Percentiles rank a stretch among this genome's conserved stretches.
Evolutionary conservation across 2,329 filamentous ascomycete genomes (phyloP).

Genomic region (Botrytis porri): DNA sequence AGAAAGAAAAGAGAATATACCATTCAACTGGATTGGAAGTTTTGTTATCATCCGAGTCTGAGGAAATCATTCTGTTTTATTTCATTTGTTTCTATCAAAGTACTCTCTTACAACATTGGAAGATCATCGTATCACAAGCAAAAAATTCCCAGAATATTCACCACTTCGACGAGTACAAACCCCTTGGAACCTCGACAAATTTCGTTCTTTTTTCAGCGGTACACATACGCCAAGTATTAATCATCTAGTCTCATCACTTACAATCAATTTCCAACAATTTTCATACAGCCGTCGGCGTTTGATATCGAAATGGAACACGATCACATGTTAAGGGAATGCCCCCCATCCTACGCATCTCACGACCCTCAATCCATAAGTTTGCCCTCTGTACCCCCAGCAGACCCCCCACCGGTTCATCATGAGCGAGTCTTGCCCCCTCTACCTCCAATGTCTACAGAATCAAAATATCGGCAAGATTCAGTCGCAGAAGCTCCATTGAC

Average conservation of each 20-base stretch:
- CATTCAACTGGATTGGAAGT: background rate
- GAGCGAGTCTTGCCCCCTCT: slow-evolving; percentile 36
- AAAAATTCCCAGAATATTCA: slow-evolving; percentile 6
- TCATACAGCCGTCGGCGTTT: slow-evolving; percentile 27
- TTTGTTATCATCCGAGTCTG: background rate
- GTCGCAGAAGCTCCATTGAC: slow-evolving; percentile 28
- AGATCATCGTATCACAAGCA: slow-evolving; percentile 19
- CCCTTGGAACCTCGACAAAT: background rate
- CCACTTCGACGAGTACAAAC: background rate
- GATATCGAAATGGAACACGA: slow-evolving; percentile 34
- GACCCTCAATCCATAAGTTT: slow-evolving; percentile 33
- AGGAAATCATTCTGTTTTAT: background rate
- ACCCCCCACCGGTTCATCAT: slow-evolving; percentile 34
- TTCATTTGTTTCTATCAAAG: background rate
- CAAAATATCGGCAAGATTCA: slow-evolving; percentile 27
- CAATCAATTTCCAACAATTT: background rate
- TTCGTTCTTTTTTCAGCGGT: background rate
- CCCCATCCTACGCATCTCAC: slow-evolving; percentile 36
- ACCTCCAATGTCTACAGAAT: slow-evolving; percentile 30
- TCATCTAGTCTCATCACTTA: background rate
- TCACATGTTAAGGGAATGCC: slow-evolving; percentile 36
- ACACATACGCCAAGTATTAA: slow-evolving; percentile 5
- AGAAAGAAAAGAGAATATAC: background rate
- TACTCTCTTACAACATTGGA: background rate
- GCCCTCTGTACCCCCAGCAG: slow-evolving; percentile 33